Conservation (phyloP, 2,329 filamentous ascomycete species). For the Spiromastix sp. region DNA sequence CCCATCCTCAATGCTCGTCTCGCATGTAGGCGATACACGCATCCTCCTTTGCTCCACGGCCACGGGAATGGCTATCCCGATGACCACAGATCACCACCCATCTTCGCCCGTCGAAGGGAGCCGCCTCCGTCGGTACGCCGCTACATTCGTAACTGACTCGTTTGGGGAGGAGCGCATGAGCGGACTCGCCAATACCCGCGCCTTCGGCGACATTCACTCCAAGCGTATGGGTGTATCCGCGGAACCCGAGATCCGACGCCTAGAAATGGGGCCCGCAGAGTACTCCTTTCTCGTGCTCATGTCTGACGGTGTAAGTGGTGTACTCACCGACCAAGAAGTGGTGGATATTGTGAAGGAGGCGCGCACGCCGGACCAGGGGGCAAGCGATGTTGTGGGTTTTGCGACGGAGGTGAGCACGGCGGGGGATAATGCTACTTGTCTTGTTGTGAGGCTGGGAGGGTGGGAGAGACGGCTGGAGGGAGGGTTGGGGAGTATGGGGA, state of each 20-base stretch:
- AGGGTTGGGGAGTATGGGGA: slow-evolving; percentile 77
- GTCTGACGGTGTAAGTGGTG: slow-evolving; percentile 79
- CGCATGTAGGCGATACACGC: slow-evolving; percentile 88
- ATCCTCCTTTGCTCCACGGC: slow-evolving; percentile 80
- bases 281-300: slow-evolving; percentile 84
- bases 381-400: slow-evolving; percentile 69
- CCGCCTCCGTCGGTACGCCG: slow-evolving; percentile 74
- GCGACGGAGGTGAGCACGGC: slow-evolving; percentile 70
- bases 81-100: slow-evolving; percentile 89
- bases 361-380: slow-evolving; percentile 76
- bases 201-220: slow-evolving; percentile 84
- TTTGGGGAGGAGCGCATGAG: slow-evolving; percentile 96
- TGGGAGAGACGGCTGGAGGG: slow-evolving; percentile 62
- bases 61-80: slow-evolving; percentile 66
- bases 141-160: slow-evolving; percentile 83
- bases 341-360: slow-evolving; percentile 94
- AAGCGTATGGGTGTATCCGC: slow-evolving; percentile 92
- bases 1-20: slow-evolving; percentile 71
- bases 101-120: slow-evolving; percentile 74
- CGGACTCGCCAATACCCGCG: slow-evolving; percentile 83
- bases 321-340: slow-evolving; percentile 83
- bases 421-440: slow-evolving; percentile 54
- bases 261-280: slow-evolving; percentile 72
- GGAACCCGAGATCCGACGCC: slow-evolving; percentile 74
- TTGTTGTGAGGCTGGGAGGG: slow-evolving; percentile 53